Base-by-base conservation (phyloP, 495 filamentous ascomycete species). In the Aspergillus kassunensis region DNA sequence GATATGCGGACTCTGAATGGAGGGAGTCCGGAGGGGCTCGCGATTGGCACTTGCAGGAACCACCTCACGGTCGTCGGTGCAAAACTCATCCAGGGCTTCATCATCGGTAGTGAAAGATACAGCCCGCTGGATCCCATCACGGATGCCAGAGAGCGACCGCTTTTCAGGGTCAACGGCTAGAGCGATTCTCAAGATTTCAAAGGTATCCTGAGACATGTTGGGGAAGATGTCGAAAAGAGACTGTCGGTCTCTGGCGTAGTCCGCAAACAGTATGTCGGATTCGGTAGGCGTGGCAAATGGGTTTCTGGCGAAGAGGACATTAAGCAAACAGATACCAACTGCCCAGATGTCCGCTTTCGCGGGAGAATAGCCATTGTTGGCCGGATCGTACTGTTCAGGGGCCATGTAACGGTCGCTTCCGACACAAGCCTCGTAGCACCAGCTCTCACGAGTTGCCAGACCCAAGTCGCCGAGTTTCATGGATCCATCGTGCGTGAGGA, bases 361-460 rank as follows among this genome's bases (percentile, higher is more conserved):
- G 25, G 93, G 91, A 36, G 90, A 92, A 73, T 97, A 97, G 57
- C 93, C 93, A 42, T 75, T 79, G 51, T 83, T 84, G 59, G 83
- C 75, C 19, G 91, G 88, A 57, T 97, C 92, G 57, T 91, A 97
- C 62, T 98, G 93, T 68, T 97, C 93, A 15, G 93, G 93, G 43
- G 93, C 90, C 93, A 98, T 98, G 72, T 98, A 98, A 27, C 93
- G 89, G 60, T 98, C 95, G 68, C 92, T 97, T 45, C 93, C 93
- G 41, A 98, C 93, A 53, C 86, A 90, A 30, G 84, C 85, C 70
- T 98, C 93, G 59, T 87, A 83, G 36, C 86, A 91, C 91, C 90
- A 96, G 57, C 78, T 67, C 27, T 95, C 89, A 3, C 81, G 83
- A 8, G 92, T 96, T 39, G 90, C 91, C 39, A 98, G 77, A 49